phyloP scores from a whole-genome alignment of 73 alveolate genomes.

The Durusdinium trenchii region DNA sequence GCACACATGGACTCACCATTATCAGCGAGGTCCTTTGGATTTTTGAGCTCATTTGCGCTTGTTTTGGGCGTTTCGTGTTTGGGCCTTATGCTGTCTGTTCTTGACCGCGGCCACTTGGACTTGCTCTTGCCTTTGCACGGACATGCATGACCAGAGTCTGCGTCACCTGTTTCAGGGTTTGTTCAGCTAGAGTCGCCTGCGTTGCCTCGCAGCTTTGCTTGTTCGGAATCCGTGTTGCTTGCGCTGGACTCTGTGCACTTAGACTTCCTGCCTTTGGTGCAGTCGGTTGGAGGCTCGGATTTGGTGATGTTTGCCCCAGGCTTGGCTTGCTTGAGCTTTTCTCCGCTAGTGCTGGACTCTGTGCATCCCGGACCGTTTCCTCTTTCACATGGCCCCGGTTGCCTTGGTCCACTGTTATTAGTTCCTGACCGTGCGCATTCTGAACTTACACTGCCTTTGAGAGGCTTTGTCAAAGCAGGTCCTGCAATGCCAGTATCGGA shows the following conservation, averaged over 20 bases:
- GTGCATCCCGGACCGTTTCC: not conserved
- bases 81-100: constrained; percentile 19
- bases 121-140: not conserved
- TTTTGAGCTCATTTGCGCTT: not conserved
- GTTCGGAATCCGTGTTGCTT: not conserved
- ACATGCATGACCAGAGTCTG: not conserved
- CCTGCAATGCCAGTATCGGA: not conserved
- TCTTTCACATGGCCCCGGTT: not conserved
- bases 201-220: not conserved
- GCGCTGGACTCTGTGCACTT: constrained; percentile 26
- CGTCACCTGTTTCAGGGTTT: not conserved
- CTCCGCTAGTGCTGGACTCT: not conserved
- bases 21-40: not conserved
- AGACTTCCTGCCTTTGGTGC: not conserved
- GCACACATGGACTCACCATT: not conserved
- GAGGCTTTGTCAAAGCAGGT: not conserved
- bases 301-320: not conserved
- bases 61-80: not conserved
- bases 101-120: not conserved
- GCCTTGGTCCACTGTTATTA: not conserved
- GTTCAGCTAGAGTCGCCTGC: not conserved
- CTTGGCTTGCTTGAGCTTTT: not conserved
- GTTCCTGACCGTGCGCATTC: not conserved
- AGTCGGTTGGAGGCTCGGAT: not conserved
- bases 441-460: not conserved